Evolutionary conservation across 768 basidiomycete species (phyloP).

Genomic region (Asterophora lycoperdoides): DNA sequence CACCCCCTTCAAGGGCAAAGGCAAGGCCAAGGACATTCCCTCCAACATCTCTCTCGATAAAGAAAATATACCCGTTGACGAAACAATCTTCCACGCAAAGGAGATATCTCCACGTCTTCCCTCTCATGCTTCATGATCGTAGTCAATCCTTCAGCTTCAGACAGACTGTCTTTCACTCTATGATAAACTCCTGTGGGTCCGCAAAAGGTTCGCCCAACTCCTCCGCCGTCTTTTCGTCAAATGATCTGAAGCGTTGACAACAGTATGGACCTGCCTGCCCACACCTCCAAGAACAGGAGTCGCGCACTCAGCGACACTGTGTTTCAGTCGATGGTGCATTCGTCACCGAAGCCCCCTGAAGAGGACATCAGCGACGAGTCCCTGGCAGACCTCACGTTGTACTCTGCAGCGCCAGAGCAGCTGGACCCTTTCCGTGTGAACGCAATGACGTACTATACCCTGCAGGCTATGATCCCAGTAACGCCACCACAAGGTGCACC

Average conservation of each 20-base stretch:
- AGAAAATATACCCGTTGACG: slow-evolving; percentile 30
- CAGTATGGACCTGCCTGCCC: slow-evolving; percentile 19
- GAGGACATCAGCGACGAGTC: slow-evolving; percentile 64
- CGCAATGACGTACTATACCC: slow-evolving; percentile 76
- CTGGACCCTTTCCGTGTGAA: slow-evolving; percentile 74
- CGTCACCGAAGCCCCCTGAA: slow-evolving; percentile 41
- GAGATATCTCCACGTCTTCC: slow-evolving; percentile 35
- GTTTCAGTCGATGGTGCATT: slow-evolving; percentile 53
- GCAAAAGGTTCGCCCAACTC: slow-evolving; percentile 15
- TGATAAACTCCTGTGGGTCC: slow-evolving; percentile 25
- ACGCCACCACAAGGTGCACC: slow-evolving; percentile 50
- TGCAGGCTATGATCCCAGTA: slow-evolving; percentile 65
- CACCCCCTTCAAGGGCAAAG: slow-evolving; percentile 40
- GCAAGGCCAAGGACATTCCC: slow-evolving; percentile 29
- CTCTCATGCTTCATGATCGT: slow-evolving; percentile 43
- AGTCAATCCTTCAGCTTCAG: slow-evolving; percentile 69
- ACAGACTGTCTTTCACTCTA: slow-evolving; percentile 58
- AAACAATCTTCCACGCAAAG: slow-evolving; percentile 41
- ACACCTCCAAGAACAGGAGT: slow-evolving; percentile 36
- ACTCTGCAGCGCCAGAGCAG: slow-evolving; percentile 31
- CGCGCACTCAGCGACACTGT: slow-evolving; percentile 63
- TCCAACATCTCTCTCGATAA: slow-evolving; percentile 13
- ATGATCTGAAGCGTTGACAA: slow-evolving; percentile 28
- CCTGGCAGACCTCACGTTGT: slow-evolving; percentile 43
- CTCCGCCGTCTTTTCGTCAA: slow-evolving; percentile 27